Base-by-base conservation (phyloP, 2,329 filamentous ascomycete genomes). In the Fusarium setosum region DNA sequence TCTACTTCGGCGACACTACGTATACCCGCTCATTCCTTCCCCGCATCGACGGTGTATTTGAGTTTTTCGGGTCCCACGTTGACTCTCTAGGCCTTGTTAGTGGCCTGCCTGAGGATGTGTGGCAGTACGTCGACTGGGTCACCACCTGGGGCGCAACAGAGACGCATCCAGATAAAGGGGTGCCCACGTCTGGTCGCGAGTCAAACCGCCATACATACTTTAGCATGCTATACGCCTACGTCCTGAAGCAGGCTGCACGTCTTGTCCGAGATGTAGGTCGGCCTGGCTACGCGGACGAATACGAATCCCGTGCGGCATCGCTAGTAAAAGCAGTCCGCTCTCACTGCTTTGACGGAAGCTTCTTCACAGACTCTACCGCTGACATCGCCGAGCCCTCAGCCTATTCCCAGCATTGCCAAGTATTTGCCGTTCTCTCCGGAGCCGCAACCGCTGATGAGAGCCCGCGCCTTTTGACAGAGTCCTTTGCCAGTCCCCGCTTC, bases 121-220 rank as follows among this genome's bases (percentile, higher is more conserved):
- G 77, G 77, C 71, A 77, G 42, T 79, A 75, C 45, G 76, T 78
- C 4, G 77, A 79, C 52, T 79, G 77, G 77, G 68, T 72, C 6
- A 62, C 55, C 11, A 55, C 59, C 5, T 63, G 62, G 59, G 59
- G 62, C 12, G 62, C 55, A 12, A 63, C 54, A 12, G 41, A 63
- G 1, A 50, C 55, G 54, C 51, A 64, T 42, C 58, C 53, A 5
- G 61, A 64, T 20, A 64, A 64, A 18, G 80, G 80, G 4, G 78
- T 81, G 0, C 79, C 80, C 0, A 76, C 76, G 0, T 75, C 78
- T 0, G 79, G 76, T 5, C 67, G 76, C 9, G 67, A 66, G 12
- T 74, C 76, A 3, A 80, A 80, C 45, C 53, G 73, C 4, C 77
- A 79, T 17, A 63, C 63, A 1, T 63, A 60, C 45, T 60, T 60